Conservation (phyloP, 805 yeast genomes). For the Kuraishia capsulata region DNA sequence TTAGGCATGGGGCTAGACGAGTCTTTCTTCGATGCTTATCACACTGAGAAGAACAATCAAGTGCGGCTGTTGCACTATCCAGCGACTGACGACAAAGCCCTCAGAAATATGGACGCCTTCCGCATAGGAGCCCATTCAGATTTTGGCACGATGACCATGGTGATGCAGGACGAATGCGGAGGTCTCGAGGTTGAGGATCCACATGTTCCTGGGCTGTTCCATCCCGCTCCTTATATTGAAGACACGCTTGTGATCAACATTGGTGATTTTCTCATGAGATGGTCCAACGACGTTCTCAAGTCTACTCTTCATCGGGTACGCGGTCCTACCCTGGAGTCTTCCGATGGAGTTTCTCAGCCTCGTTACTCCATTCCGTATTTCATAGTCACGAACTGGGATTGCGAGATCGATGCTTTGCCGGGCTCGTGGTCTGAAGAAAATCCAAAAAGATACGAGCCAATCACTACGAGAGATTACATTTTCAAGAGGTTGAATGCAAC, state of each 20-base stretch:
- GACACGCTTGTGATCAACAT: conserved; percentile 54
- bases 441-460: conserved; percentile 18
- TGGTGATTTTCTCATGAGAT: conserved; percentile 68
- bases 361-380: conserved; percentile 68
- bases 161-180: conserved; percentile 66
- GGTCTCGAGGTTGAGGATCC: conserved; percentile 53
- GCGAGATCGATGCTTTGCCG: conserved; percentile 54
- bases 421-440: conserved; percentile 7
- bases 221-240: conserved; percentile 52
- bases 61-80: conserved; percentile 26
- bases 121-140: conserved; percentile 78
- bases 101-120: conserved; percentile 51
- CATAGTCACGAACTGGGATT: conserved; percentile 55
- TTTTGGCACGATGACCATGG: conserved; percentile 65
- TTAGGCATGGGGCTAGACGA: conserved; percentile 20
- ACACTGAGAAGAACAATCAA: conserved; percentile 18
- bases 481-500: conserved; percentile 8
- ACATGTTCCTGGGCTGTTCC: conserved; percentile 47
- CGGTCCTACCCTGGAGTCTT: conserved; percentile 34
- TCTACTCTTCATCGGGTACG: conserved; percentile 68
- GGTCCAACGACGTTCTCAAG: conserved; percentile 72
- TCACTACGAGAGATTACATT: conserved; percentile 15
- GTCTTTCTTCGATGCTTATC: conserved; percentile 15
- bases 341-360: conserved; percentile 37
- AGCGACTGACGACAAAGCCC: conserved; percentile 11